Evolutionary conservation across 2,329 filamentous ascomycete genomes (phyloP).

Genomic region (Lecanicillium sp.): DNA sequence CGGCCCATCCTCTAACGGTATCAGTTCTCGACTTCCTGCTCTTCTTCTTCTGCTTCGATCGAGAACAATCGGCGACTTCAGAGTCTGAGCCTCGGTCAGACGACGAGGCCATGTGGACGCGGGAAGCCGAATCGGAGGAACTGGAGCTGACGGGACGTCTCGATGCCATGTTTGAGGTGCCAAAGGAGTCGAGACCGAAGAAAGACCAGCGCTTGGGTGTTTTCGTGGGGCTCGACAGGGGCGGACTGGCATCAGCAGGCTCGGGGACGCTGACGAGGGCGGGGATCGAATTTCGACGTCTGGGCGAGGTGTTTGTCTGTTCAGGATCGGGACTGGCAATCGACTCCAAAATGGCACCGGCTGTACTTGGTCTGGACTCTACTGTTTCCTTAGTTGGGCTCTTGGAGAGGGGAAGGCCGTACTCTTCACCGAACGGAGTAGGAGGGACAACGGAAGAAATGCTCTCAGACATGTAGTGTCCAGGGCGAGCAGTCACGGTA

Average conservation of each 20-base stretch:
- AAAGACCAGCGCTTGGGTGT: constrained; percentile 56
- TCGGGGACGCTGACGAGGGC: constrained; percentile 40
- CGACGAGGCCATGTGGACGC: constrained; percentile 25
- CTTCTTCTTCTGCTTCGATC: constrained; percentile 24
- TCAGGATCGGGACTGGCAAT: constrained; percentile 17
- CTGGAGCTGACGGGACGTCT: constrained; percentile 43
- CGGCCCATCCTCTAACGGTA: constrained; percentile 69
- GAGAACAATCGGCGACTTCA: constrained; percentile 19
- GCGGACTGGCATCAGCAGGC: constrained; percentile 26
- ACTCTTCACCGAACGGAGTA: constrained; percentile 37
- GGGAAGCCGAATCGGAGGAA: constrained; percentile 35
- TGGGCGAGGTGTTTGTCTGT: constrained; percentile 29
- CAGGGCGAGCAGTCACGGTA: constrained; percentile 62
- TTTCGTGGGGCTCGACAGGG: constrained; percentile 44
- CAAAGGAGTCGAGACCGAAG: constrained; percentile 53
- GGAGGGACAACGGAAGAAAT: constrained; percentile 71
- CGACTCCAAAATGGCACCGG: constrained; percentile 61
- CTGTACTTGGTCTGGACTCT: constrained; percentile 60
- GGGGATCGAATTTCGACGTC: constrained; percentile 55
- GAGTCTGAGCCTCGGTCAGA: constrained; percentile 32
- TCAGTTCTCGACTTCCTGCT: constrained; percentile 44
- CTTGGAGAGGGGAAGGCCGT: constrained; percentile 32
- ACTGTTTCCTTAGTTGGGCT: constrained; percentile 35
- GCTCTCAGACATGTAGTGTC: constrained; percentile 71
- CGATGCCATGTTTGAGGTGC: constrained; percentile 38